These are phyloP conservation scores for Eucalyptus sp. DNA, from an alignment of 345 rosid species.

Conservation along the genomic window DNA sequence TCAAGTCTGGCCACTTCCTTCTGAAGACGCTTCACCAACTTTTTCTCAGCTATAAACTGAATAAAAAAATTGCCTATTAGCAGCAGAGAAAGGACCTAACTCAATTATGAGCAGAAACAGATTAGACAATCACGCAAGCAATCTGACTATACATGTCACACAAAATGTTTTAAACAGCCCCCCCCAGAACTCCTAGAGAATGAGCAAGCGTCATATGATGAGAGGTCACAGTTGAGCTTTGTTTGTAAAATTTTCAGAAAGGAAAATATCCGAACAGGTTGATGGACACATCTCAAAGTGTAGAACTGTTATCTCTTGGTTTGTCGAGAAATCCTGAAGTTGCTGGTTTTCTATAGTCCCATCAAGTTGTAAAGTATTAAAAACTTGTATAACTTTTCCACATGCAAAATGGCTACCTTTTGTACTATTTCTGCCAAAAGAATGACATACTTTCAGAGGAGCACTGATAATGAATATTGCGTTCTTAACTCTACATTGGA, in stretches of 20 bases:
- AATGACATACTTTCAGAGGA: background rate
- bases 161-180: background rate
- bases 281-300: background rate
- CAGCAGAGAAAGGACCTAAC: background rate
- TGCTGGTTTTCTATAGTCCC: background rate
- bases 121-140: background rate
- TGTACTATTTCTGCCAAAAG: background rate
- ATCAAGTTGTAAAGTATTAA: background rate
- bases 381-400: background rate
- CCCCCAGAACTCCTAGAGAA: background rate
- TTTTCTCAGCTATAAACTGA: slow-evolving; percentile 77
- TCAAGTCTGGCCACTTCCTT: slow-evolving; percentile 93
- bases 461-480: background rate
- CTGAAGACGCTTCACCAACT: slow-evolving; percentile 67
- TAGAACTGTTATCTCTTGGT: background rate
- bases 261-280: background rate
- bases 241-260: background rate
- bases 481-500: background rate
- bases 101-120: background rate
- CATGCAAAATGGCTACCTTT: background rate
- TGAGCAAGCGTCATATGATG: background rate
- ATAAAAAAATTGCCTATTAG: background rate
- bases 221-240: background rate
- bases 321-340: background rate
- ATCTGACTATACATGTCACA: background rate